These are phyloP conservation scores for Solanum sitiens DNA, from an alignment of 257 asterid genomes.

Conservation along the genomic window DNA sequence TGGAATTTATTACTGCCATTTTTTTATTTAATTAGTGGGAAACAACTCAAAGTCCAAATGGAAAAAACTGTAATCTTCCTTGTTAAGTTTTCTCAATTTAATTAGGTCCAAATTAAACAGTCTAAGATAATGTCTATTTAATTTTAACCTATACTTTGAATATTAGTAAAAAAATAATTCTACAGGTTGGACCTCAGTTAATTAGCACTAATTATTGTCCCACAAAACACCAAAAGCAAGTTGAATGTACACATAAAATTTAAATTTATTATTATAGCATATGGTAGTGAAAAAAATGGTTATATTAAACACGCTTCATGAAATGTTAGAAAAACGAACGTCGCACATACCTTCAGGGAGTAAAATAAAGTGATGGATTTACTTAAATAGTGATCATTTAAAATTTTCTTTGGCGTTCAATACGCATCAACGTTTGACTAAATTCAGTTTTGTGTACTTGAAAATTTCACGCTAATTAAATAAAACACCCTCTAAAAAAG, in stretches of 20 bases:
- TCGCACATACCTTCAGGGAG: too few species aligned
- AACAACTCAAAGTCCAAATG: neutral
- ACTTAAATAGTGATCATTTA: neutral
- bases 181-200: neutral
- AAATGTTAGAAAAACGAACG: too few species aligned
- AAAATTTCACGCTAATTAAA: neutral
- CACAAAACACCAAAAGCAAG: neutral
- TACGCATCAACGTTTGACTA: fast-evolving
- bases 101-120: neutral
- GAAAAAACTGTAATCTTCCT: neutral
- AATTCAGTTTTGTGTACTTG: too few species aligned
- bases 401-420: fast-evolving
- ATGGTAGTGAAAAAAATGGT: neutral
- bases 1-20: neutral
- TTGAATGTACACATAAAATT: neutral
- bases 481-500: fast-evolving
- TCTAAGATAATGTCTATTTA: neutral
- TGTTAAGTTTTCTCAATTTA: neutral
- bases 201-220: neutral
- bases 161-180: neutral
- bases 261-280: neutral
- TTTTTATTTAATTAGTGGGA: neutral
- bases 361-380: neutral
- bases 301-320: neutral
- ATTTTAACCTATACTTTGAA: neutral